Evolutionary conservation across 495 filamentous ascomycete species (phyloP), one percentile per base, ranked within the genome.

Genomic region (Penicillium cosmopolitanum): DNA sequence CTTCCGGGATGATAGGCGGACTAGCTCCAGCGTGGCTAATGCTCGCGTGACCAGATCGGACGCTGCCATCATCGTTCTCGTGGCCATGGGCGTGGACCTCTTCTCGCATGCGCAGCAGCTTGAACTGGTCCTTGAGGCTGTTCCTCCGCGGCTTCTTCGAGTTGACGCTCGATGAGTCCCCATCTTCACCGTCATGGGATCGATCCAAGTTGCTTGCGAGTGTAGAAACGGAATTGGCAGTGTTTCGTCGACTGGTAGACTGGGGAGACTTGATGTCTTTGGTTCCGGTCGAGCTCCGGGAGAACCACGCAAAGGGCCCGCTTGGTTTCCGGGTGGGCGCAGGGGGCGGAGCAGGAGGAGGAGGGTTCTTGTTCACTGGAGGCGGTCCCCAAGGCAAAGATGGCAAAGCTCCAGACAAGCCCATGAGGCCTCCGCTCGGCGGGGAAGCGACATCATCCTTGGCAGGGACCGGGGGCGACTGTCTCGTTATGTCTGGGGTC

Each of bases 121-220:
- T 95, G 75, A 97, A 97, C 52, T 93, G 85, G 64, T 96, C 92
- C 65, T 89, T 86, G 47, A 97, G 72, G 64, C 87, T 94, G 59
- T 87, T 90, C 36, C 88, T 79, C 44, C 78, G 73, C 23, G 82
- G 81, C 53, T 74, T 76, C 66, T 76, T 78, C 6, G 75, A 74
- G 15, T 68, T 61, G 25, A 70, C 59, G 50, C 78, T 78, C 19
- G 77, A 76, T 8, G 67, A 72, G 19, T 82, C 80, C 28, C 69
- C 76, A 46, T 89, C 87, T 47, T 84, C 77, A 19, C 82, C 84
- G 42, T 91, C 89, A 51, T 91, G 80, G 56, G 84, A 86, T 66
- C 88, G 82, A 64, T 93, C 89, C 2, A 86, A 81, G 62, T 90
- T 91, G 69, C 89, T 93, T 8, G 78, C 80, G 46, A 92, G 62